Evolutionary conservation across 768 basidiomycete species (phyloP).

Genomic region (Hortiboletus campestris): DNA sequence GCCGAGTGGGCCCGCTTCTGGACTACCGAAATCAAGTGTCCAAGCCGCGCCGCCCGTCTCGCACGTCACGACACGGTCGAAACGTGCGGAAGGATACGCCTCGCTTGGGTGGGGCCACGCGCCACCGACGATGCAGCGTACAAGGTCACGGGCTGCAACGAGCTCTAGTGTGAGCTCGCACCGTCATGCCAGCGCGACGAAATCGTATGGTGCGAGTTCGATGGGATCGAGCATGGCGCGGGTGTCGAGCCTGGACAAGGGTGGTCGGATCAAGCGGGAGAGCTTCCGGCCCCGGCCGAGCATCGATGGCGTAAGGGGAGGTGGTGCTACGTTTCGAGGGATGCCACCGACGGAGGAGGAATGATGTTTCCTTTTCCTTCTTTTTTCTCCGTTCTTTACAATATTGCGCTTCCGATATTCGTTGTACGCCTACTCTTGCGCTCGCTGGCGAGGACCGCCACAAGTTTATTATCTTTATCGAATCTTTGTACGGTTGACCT

Average conservation of each 20-base stretch:
- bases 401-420: not conserved
- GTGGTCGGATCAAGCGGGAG: conserved; percentile 58
- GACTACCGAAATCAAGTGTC: conserved; percentile 8
- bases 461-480: conserved; percentile 23
- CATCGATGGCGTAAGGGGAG: conserved; percentile 42
- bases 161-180: conserved; percentile 7
- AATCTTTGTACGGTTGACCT: conserved; percentile 5
- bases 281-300: conserved; percentile 85
- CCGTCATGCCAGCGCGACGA: conserved; percentile 10
- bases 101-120: conserved; percentile 36
- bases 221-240: conserved; percentile 11
- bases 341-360: conserved; percentile 30
- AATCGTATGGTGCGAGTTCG: conserved; percentile 14
- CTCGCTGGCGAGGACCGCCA: conserved; percentile 25
- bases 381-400: not conserved
- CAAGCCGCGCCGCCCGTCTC: conserved; percentile 1
- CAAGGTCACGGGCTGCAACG: conserved; percentile 21
- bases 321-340: conserved; percentile 15
- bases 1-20: conserved; percentile 21
- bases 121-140: conserved; percentile 34
- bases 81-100: conserved; percentile 25
- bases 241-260: conserved; percentile 38
- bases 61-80: conserved; percentile 27
- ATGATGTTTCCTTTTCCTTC: conserved; percentile 2
- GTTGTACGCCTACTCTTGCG: conserved; percentile 8